Conservation (phyloP, 2,329 filamentous ascomycete species). For the Fusarium pseudonygamai region DNA sequence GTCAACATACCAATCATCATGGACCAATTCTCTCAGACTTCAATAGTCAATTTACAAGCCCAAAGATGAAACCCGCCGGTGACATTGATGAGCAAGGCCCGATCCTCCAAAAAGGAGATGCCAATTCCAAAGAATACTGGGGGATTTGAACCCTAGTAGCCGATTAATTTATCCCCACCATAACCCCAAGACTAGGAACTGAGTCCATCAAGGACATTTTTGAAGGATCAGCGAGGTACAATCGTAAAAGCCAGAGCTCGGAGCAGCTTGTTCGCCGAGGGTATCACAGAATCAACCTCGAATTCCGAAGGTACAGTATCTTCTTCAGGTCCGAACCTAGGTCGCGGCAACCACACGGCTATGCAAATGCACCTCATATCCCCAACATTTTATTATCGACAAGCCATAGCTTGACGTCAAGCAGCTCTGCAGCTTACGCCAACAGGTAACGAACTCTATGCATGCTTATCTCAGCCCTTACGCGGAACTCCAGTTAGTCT, state of each 20-base stretch:
- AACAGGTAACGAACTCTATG: background rate
- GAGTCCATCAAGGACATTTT: slow-evolving; percentile 4
- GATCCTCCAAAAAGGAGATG: slow-evolving; percentile 19
- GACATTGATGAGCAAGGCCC: slow-evolving; percentile 16
- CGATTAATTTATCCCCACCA: slow-evolving; percentile 24
- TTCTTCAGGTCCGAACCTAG: slow-evolving; percentile 2
- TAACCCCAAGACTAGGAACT: slow-evolving; percentile 14
- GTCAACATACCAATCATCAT: background rate
- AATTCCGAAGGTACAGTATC: slow-evolving; percentile 7
- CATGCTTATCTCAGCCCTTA: slow-evolving; percentile 18
- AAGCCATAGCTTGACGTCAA: slow-evolving; percentile 32
- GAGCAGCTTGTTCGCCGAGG: background rate
- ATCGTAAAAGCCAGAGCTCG: background rate
- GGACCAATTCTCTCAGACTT: background rate
- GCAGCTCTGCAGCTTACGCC: slow-evolving; percentile 24
- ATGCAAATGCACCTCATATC: slow-evolving; percentile 24
- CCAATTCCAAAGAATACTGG: slow-evolving; percentile 36
- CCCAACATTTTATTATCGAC: slow-evolving; percentile 34
- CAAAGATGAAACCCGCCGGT: slow-evolving; percentile 17
- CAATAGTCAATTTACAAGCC: background rate
- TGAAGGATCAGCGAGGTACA: background rate
- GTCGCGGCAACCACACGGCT: slow-evolving; percentile 3
- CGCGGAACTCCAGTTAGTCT: background rate
- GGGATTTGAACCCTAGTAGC: slow-evolving; percentile 22
- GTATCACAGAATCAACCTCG: background rate